These are phyloP conservation scores for Periglandula ipomoeae DNA, from an alignment of 2,329 filamentous ascomycete genomes.

Conservation along the genomic window DNA sequence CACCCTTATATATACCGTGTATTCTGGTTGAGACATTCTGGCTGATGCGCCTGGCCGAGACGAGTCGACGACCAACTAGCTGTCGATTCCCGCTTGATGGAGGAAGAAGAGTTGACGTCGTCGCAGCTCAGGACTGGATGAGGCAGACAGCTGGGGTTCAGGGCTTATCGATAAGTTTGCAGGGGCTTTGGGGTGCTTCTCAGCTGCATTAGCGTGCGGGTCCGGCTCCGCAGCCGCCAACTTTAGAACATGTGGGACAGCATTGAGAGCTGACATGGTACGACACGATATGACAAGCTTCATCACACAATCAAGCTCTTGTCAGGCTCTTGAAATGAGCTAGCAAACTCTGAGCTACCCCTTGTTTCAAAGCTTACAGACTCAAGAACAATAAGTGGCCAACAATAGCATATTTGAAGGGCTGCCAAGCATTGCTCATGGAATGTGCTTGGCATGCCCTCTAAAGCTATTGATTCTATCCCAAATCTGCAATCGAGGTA, in stretches of 20 bases:
- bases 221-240: neutral
- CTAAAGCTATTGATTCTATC: too few relatives aligned
- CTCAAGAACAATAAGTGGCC: too few relatives aligned
- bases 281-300: neutral
- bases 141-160: neutral
- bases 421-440: too few relatives aligned
- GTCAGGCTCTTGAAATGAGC: too few relatives aligned
- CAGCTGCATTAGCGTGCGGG: neutral
- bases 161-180: slow-evolving; percentile 1
- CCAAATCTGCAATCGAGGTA: too few relatives aligned
- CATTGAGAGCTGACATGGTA: too few relatives aligned
- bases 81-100: neutral
- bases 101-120: neutral
- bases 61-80: neutral
- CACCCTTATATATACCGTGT: slow-evolving; percentile 79
- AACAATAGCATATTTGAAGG: too few relatives aligned
- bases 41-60: neutral
- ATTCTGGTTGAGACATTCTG: slow-evolving; percentile 43
- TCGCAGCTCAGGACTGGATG: neutral
- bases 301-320: too few relatives aligned
- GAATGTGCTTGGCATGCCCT: too few relatives aligned
- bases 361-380: too few relatives aligned
- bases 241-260: neutral
- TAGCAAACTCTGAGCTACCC: too few relatives aligned
- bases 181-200: neutral